phyloP scores from a whole-genome alignment of 2,329 filamentous ascomycete species.

The Verticillium nubilum region DNA sequence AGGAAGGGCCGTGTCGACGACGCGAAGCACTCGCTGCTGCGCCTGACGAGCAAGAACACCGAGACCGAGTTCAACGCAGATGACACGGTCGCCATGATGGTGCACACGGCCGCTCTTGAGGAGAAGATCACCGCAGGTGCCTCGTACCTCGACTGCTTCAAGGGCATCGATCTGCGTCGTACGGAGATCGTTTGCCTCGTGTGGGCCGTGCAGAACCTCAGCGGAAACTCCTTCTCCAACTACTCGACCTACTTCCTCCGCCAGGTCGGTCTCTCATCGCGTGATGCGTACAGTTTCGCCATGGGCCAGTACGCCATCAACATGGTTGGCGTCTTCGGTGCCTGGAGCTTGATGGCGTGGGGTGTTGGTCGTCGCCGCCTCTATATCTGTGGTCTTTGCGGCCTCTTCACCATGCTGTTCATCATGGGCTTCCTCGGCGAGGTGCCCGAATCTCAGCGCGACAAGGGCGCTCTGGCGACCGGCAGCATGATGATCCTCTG shows the following conservation, averaged over 20 bases:
- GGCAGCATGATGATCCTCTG: slow-evolving; percentile 81
- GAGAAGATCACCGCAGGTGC: slow-evolving; percentile 68
- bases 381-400: slow-evolving; percentile 70
- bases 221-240: slow-evolving; percentile 59
- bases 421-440: slow-evolving; percentile 80
- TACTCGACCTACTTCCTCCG: slow-evolving; percentile 60
- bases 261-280: slow-evolving; percentile 49
- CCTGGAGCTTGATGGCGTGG: slow-evolving; percentile 73
- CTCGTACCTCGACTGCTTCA: slow-evolving; percentile 79
- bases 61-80: slow-evolving; percentile 74
- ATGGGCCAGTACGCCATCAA: slow-evolving; percentile 65
- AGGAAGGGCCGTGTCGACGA: slow-evolving; percentile 58
- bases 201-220: slow-evolving; percentile 60
- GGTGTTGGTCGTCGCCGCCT: slow-evolving; percentile 71
- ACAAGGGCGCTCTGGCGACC: slow-evolving; percentile 65
- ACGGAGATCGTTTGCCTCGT: slow-evolving; percentile 66
- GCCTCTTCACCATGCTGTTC: slow-evolving; percentile 70
- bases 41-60: slow-evolving; percentile 55
- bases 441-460: slow-evolving; percentile 53
- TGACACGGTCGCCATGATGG: slow-evolving; percentile 88
- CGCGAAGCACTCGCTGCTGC: slow-evolving; percentile 60
- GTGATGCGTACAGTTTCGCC: slow-evolving; percentile 52
- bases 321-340: slow-evolving; percentile 74
- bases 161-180: slow-evolving; percentile 68
- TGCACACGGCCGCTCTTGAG: slow-evolving; percentile 79